Percentiles rank a stretch among this genome's conserved stretches.
phyloP scores from a whole-genome alignment of 805 yeast genomes.

The Yamadazyma philogaea region DNA sequence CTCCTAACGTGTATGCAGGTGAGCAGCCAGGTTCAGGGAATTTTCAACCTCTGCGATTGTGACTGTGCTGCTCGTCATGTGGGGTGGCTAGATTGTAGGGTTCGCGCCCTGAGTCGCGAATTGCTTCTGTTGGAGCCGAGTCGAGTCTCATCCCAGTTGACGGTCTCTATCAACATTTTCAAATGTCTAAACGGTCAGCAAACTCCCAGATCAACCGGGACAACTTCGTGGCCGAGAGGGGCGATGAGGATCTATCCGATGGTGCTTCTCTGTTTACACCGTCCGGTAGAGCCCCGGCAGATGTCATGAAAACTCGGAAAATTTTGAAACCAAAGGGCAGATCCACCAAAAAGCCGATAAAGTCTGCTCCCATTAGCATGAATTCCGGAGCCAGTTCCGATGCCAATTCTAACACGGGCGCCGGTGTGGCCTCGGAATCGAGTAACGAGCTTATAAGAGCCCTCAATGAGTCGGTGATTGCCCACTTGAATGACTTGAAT shows the following conservation, averaged over 20 bases:
- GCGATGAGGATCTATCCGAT: constrained; percentile 20
- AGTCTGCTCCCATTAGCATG: neutral
- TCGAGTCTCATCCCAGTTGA: neutral
- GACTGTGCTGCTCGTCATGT: neutral
- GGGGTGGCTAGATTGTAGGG: neutral
- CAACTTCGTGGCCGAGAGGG: constrained; percentile 17
- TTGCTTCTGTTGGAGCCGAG: no score
- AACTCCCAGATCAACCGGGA: constrained; percentile 62
- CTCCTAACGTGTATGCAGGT: neutral
- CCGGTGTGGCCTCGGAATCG: constrained; percentile 11
- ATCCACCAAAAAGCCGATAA: constrained; percentile 3
- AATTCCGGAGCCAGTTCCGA: neutral
- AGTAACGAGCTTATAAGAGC: constrained; percentile 50
- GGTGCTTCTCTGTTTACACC: constrained; percentile 17
- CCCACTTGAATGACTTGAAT: constrained; percentile 43
- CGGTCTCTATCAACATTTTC: neutral
- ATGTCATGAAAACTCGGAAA: constrained; percentile 64
- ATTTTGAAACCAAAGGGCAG: constrained; percentile 57
- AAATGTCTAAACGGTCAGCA: constrained; percentile 69
- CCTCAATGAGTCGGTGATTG: constrained; percentile 57
- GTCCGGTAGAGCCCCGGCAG: constrained; percentile 51
- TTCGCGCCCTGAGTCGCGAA: neutral
- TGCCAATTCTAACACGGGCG: neutral
- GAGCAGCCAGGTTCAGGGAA: neutral
- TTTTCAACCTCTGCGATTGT: neutral